Evolutionary conservation across 805 yeast genomes (phyloP).

Genomic region (Candida glaebosa): DNA sequence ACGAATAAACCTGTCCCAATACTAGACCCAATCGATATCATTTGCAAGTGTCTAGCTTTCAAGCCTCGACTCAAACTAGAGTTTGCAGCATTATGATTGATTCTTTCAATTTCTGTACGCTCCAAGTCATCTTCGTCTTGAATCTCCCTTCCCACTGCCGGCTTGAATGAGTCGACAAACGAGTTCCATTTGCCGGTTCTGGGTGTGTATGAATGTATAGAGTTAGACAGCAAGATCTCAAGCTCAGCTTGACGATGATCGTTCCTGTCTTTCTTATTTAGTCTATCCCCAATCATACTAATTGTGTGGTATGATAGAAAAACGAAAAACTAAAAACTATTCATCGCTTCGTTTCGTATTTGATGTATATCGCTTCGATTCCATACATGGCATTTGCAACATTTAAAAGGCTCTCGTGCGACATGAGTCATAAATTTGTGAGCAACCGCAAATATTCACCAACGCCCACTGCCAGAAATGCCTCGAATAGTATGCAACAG

Average conservation of each 20-base stretch:
- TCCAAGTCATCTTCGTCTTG: constrained; percentile 15
- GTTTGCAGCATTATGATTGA: constrained; percentile 38
- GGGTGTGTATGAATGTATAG: constrained; percentile 11
- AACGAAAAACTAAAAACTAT: neutral
- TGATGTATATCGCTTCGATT: neutral
- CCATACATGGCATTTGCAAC: neutral
- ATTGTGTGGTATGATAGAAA: neutral
- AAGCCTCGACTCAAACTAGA: constrained; percentile 56
- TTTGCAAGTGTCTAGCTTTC: constrained; percentile 58
- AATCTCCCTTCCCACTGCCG: constrained; percentile 20
- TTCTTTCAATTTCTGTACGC: constrained; percentile 26
- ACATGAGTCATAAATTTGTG: constrained; percentile 4
- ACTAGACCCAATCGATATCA: constrained; percentile 67
- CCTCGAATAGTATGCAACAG: neutral
- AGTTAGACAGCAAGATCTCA: constrained; percentile 12
- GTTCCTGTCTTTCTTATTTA: constrained; percentile 2
- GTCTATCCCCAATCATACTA: neutral
- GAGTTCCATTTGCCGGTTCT: constrained; percentile 18
- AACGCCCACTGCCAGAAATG: neutral
- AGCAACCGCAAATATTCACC: neutral
- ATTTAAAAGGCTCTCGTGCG: constrained; percentile 1
- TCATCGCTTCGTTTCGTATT: neutral
- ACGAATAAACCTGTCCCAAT: constrained; percentile 69
- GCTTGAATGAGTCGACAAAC: constrained; percentile 33
- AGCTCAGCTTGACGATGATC: constrained; percentile 9